phyloP scores from a whole-genome alignment of 768 basidiomycete genomes.

The Steccherinum ochraceum region DNA sequence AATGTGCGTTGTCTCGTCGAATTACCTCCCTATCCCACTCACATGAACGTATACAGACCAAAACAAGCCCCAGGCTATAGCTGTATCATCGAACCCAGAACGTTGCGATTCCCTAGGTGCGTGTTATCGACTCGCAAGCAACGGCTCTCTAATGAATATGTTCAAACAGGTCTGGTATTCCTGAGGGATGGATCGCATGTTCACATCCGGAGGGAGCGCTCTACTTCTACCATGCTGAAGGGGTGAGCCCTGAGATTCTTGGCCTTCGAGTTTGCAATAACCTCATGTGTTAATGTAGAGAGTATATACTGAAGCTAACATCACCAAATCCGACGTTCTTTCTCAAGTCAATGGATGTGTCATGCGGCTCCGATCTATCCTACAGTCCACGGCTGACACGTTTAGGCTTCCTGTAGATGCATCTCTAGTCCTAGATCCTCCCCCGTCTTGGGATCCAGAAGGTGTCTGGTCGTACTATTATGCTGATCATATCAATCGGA shows the following conservation, averaged over 20 bases:
- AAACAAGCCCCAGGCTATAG: background rate
- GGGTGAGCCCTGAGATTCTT: too few species aligned
- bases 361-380: background rate
- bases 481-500: slow-evolving; percentile 36
- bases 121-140: too few species aligned
- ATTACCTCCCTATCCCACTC: too few species aligned
- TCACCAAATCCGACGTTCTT: background rate
- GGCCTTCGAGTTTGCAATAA: too few species aligned
- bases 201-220: slow-evolving; percentile 5
- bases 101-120: background rate
- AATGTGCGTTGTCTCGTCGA: background rate
- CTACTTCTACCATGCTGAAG: slow-evolving; percentile 1
- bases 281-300: background rate
- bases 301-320: background rate
- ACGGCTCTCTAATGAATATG: background rate
- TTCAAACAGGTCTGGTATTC: background rate
- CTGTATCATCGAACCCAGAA: background rate
- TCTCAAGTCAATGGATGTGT: background rate
- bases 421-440: background rate
- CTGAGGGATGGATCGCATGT: background rate
- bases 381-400: too few species aligned
- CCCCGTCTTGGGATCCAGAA: background rate
- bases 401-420: background rate
- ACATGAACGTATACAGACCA: too few species aligned
- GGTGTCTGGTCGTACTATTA: slow-evolving; percentile 38